phyloP scores from a whole-genome alignment of 1,284 basidiomycete species.

The Leccinum griseonigrum region DNA sequence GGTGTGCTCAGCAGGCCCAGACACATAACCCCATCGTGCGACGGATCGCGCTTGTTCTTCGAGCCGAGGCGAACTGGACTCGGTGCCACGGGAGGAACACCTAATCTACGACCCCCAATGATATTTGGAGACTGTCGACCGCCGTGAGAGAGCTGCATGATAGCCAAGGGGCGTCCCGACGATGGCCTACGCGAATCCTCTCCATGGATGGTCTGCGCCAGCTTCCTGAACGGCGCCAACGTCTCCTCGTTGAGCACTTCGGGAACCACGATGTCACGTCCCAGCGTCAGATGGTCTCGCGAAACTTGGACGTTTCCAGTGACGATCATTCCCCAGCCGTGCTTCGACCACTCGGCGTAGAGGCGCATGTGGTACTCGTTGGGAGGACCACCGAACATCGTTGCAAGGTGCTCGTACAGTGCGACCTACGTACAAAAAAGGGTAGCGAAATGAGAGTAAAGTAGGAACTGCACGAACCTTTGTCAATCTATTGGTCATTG shows the following conservation, averaged over 20 bases:
- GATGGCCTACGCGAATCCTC: conserved; percentile 5
- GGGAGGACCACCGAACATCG: conserved; percentile 70
- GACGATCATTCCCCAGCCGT: conserved; percentile 86
- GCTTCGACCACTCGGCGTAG: conserved; percentile 76
- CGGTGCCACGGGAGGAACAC: conserved; percentile 68
- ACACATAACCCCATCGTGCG: conserved; percentile 6
- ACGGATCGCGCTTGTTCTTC: conserved; percentile 20
- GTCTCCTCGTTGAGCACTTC: conserved; percentile 38
- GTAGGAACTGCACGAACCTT: conserved; percentile 37
- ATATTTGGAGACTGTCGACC: conserved; percentile 84
- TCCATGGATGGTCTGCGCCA: conserved; percentile 54
- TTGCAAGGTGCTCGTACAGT: conserved; percentile 82
- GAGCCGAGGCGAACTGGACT: conserved; percentile 61
- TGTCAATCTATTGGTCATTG: conserved; percentile 41
- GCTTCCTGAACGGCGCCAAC: conserved; percentile 48
- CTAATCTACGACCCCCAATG: conserved; percentile 62
- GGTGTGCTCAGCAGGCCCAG: not conserved
- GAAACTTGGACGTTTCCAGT: conserved; percentile 90
- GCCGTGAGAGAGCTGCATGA: conserved; percentile 85
- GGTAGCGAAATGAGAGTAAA: not conserved
- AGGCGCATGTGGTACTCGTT: conserved; percentile 62
- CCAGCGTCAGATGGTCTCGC: conserved; percentile 69
- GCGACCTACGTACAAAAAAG: conserved; percentile 52
- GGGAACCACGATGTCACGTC: conserved; percentile 77
- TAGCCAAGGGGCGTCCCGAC: conserved; percentile 41